Conservation (phyloP, 2,329 filamentous ascomycete genomes). For the Fusarium duplospermum region DNA sequence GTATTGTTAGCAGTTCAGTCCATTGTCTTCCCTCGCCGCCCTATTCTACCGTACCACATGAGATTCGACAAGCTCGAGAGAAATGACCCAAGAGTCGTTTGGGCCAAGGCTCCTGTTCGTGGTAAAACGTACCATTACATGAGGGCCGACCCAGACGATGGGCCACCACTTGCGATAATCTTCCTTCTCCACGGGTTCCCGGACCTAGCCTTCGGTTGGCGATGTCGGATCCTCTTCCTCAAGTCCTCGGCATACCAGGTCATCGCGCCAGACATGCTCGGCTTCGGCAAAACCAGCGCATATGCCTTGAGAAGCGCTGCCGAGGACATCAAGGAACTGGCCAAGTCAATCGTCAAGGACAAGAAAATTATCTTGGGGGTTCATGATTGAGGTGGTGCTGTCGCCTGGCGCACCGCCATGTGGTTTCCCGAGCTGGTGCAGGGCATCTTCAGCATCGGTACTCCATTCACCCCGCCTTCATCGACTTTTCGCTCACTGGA, state of each 20-base stretch:
- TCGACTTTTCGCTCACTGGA: conserved; percentile 45
- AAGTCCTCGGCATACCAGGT: conserved; percentile 77
- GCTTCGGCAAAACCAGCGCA: conserved; percentile 79
- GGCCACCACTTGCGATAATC: conserved; percentile 52
- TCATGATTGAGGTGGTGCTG: conserved; percentile 84
- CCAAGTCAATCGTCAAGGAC: conserved; percentile 59
- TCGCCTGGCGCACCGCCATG: conserved; percentile 76
- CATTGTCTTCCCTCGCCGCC: too few species aligned
- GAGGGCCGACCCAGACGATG: conserved; percentile 56
- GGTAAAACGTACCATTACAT: conserved; percentile 69
- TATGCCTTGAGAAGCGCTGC: conserved; percentile 66
- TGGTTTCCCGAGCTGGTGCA: conserved; percentile 75
- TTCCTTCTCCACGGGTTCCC: conserved; percentile 77
- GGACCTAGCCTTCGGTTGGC: conserved; percentile 82
- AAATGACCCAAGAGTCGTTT: conserved; percentile 2
- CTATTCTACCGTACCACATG: too few species aligned
- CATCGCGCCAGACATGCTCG: conserved; percentile 83
- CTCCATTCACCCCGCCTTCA: conserved; percentile 70
- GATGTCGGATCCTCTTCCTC: conserved; percentile 82
- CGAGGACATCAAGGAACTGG: conserved; percentile 77
- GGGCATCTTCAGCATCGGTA: conserved; percentile 79
- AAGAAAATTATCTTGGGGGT: conserved; percentile 76
- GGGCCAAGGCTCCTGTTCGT: conserved; percentile 1
- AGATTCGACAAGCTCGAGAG: not conserved
- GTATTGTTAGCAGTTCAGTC: too few species aligned